Evolutionary conservation across 768 basidiomycete genomes (phyloP).

Genomic region (Neoboletus brunneissimus): DNA sequence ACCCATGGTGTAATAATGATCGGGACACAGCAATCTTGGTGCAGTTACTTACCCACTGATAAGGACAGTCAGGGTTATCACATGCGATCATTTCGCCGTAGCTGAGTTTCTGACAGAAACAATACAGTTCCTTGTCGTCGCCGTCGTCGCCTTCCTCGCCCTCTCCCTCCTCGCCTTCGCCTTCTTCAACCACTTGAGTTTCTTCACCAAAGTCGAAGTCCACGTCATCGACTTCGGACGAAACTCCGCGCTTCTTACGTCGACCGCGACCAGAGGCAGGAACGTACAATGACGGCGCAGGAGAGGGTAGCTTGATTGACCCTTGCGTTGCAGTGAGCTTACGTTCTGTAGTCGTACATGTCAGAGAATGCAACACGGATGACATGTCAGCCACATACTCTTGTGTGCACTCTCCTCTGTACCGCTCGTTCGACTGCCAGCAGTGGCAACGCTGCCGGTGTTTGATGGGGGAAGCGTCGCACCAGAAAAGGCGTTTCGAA

Average conservation of each 20-base stretch:
- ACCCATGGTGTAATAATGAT: not conserved
- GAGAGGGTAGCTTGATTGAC: constrained; percentile 36
- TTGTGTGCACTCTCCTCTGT: constrained; percentile 30
- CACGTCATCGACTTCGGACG: constrained; percentile 34
- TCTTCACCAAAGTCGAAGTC: constrained; percentile 36
- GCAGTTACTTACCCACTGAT: constrained; percentile 56
- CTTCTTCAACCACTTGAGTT: constrained; percentile 29
- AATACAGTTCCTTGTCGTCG: constrained; percentile 59
- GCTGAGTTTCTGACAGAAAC: constrained; percentile 59
- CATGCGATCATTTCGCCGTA: constrained; percentile 71
- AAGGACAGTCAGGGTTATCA: constrained; percentile 53
- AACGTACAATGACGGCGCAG: constrained; percentile 30
- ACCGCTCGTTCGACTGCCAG: constrained; percentile 15
- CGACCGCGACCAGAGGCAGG: constrained; percentile 31
- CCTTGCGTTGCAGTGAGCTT: constrained; percentile 29
- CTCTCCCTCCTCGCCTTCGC: constrained; percentile 35
- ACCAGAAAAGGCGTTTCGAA: constrained; percentile 36
- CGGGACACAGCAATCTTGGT: not conserved
- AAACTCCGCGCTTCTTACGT: constrained; percentile 36
- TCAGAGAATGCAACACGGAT: not conserved
- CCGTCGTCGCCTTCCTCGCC: constrained; percentile 48
- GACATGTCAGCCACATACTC: constrained; percentile 18
- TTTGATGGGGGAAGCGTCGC: constrained; percentile 23
- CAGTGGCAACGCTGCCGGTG: not conserved
- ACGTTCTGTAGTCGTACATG: constrained; percentile 23